Percentiles rank a stretch among this genome's conserved stretches.
phyloP scores from a whole-genome alignment of 139 green algal genomes.

The Klebsormidium nitens region DNA sequence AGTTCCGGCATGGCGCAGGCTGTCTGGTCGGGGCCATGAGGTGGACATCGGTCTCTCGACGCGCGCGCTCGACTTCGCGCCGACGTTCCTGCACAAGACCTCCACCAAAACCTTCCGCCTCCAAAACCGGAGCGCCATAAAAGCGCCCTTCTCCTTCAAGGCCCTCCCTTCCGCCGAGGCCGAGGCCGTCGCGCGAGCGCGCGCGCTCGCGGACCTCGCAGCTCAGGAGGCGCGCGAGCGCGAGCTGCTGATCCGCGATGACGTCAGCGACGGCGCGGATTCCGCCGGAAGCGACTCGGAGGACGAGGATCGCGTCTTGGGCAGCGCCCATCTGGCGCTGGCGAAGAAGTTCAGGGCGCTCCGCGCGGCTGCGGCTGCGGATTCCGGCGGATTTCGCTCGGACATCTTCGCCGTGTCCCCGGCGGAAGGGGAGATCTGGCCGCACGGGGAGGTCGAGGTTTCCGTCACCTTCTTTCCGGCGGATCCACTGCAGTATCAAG shows the following conservation, averaged over 20 bases:
- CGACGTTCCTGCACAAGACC: constrained; percentile 65
- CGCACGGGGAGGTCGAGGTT: constrained; percentile 58
- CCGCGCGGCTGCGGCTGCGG: too few species aligned
- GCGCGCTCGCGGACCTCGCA: background rate
- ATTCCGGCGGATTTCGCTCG: too few species aligned
- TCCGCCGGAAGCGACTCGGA: too few species aligned
- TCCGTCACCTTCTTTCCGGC: constrained; percentile 62
- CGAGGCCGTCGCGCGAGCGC: constrained; percentile 1
- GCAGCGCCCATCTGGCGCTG: too few species aligned
- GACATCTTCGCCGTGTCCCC: too few species aligned
- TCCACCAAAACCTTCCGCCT: constrained; percentile 61
- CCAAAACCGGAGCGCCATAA: constrained; percentile 39
- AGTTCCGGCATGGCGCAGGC: too few species aligned
- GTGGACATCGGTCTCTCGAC: constrained; percentile 54
- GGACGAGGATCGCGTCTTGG: too few species aligned
- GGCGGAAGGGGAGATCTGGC: constrained; percentile 53
- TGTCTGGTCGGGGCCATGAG: constrained; percentile 50
- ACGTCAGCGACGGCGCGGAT: background rate
- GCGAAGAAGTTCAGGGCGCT: too few species aligned
- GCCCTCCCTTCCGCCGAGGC: constrained; percentile 19
- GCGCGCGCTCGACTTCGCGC: constrained; percentile 46
- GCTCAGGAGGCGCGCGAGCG: background rate
- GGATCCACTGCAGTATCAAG: constrained; percentile 49
- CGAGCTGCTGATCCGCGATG: background rate
- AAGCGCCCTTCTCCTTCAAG: constrained; percentile 46